phyloP scores from a whole-genome alignment of 164 flowering plant species.

The Cinnamomum chago region DNA sequence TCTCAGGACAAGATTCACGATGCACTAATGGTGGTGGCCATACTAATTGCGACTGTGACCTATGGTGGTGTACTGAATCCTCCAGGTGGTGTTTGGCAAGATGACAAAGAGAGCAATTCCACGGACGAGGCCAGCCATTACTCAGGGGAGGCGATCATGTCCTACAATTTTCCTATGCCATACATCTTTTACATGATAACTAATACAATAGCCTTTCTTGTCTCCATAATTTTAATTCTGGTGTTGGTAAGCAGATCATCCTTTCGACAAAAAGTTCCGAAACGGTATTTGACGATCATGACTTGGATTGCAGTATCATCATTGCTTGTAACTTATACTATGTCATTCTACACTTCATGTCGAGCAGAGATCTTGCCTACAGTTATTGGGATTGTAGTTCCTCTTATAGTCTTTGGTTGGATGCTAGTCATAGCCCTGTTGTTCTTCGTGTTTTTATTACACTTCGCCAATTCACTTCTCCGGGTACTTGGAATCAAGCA shows the following conservation, averaged over 20 bases:
- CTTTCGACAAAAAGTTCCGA: background rate
- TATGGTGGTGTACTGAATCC: background rate
- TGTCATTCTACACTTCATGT: background rate
- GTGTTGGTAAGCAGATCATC: background rate
- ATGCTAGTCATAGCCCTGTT: too few species aligned
- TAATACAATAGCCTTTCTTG: background rate
- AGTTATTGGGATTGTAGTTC: too few species aligned
- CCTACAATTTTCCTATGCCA: background rate
- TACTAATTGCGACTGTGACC: background rate
- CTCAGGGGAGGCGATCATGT: background rate
- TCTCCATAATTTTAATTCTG: background rate
- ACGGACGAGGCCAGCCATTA: too few species aligned
- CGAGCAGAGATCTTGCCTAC: background rate
- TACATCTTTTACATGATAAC: background rate
- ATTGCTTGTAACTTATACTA: background rate
- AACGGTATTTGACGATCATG: background rate
- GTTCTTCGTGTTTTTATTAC: too few species aligned
- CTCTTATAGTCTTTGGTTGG: too few species aligned
- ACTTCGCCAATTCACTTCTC: too few species aligned
- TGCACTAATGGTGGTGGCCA: background rate
- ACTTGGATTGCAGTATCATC: background rate
- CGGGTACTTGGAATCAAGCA: too few species aligned
- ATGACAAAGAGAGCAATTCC: background rate
- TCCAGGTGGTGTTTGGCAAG: constrained; percentile 2
- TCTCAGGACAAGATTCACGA: background rate